Conservation (phyloP, 164 flowering plant genomes). For the Protea cynaroides region DNA sequence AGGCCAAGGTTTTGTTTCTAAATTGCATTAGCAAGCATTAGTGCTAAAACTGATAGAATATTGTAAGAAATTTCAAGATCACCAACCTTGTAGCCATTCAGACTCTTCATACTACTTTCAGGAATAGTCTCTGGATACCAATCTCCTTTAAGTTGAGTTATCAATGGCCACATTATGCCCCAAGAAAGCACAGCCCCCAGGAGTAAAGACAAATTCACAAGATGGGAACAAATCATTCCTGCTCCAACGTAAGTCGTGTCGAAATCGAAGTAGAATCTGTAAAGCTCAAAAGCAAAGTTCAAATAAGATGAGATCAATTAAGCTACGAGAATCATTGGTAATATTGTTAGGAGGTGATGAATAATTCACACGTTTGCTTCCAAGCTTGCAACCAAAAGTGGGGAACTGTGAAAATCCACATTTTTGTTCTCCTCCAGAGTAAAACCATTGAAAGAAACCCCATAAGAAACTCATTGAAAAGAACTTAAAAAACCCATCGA, state of each 20-base stretch:
- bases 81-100: slow-evolving; percentile 90
- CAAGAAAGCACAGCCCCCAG: slow-evolving; percentile 84
- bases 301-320: neutral
- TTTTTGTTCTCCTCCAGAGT: slow-evolving; percentile 33
- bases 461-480: slow-evolving; percentile 27
- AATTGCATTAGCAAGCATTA: neutral
- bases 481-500: slow-evolving; percentile 24
- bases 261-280: slow-evolving; percentile 89
- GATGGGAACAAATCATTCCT: slow-evolving; percentile 83
- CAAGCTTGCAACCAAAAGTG: slow-evolving; percentile 59
- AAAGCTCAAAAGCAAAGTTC: slow-evolving; percentile 8
- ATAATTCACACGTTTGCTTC: slow-evolving; percentile 26
- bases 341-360: neutral
- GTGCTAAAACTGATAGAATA: neutral
- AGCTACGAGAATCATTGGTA: neutral
- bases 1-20: neutral
- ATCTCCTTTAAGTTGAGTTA: slow-evolving; percentile 48
- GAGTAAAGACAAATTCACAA: slow-evolving; percentile 79
- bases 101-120: slow-evolving; percentile 80
- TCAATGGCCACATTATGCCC: slow-evolving; percentile 98
- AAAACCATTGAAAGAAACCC: slow-evolving; percentile 44
- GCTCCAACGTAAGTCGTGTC: slow-evolving; percentile 75
- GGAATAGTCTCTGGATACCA: slow-evolving; percentile 61
- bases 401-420: slow-evolving; percentile 71
- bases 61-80: neutral